Conservation (phyloP, 257 asterid genomes). For the Petrea volubilis region DNA sequence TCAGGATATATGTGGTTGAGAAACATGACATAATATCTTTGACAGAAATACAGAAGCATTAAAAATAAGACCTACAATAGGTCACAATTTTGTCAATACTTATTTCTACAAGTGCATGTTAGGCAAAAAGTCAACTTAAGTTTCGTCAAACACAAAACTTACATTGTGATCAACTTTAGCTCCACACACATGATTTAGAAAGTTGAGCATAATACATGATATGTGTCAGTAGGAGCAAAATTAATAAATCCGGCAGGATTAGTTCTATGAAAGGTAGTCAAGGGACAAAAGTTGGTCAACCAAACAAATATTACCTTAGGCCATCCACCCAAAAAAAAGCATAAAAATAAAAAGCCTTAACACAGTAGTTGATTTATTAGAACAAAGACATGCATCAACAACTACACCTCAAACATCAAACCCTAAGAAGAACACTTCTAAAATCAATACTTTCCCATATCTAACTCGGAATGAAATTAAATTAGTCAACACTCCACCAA, state of each 20-base stretch:
- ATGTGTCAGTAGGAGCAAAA: not conserved
- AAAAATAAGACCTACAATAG: not conserved
- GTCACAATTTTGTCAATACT: not conserved
- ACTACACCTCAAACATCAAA: not conserved
- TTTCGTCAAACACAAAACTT: not conserved
- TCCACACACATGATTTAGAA: not conserved
- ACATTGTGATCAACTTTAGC: not conserved
- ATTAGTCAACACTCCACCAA: not conserved
- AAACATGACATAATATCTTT: not conserved
- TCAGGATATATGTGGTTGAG: not conserved
- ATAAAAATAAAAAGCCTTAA: not conserved
- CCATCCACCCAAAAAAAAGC: too few species aligned
- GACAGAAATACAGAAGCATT: not conserved
- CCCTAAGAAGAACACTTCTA: not conserved
- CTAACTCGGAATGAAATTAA: not conserved
- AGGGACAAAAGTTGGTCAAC: not conserved
- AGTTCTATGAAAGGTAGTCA: not conserved
- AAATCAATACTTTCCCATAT: not conserved
- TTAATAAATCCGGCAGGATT: not conserved
- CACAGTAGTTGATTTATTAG: constrained; percentile 6
- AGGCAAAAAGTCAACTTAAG: not conserved
- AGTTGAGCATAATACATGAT: not conserved
- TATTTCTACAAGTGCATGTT: not conserved
- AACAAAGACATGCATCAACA: not conserved
- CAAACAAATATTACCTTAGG: not conserved